phyloP scores from a whole-genome alignment of 257 asterid genomes.

The Eustoma russellianum region DNA sequence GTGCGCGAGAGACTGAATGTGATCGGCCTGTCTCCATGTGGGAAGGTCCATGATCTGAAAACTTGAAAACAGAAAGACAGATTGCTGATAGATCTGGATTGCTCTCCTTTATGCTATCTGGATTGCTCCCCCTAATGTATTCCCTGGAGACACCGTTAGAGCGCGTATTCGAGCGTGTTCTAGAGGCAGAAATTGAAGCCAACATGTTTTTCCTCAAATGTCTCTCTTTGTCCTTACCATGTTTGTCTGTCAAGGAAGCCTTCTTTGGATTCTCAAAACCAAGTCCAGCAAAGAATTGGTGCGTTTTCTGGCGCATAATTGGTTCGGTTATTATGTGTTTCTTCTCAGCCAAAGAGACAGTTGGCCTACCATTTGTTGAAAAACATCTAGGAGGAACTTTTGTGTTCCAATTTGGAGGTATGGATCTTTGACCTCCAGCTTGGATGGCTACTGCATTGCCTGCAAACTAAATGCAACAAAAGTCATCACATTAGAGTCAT shows the following conservation, averaged over 20 bases:
- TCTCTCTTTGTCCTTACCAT: slow-evolving; percentile 10
- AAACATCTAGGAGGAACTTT: slow-evolving; percentile 26
- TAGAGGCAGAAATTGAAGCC: slow-evolving; percentile 9
- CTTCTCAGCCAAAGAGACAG: slow-evolving; percentile 8
- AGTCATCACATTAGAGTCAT: too few species aligned
- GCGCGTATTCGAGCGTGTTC: background rate
- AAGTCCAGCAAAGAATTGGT: slow-evolving; percentile 8
- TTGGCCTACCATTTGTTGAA: slow-evolving; percentile 35
- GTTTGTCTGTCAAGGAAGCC: slow-evolving; percentile 7
- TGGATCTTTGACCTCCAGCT: slow-evolving; percentile 12
- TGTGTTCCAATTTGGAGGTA: slow-evolving; percentile 27
- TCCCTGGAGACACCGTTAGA: background rate
- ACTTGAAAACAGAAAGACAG: slow-evolving; percentile 8
- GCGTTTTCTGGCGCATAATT: slow-evolving; percentile 9
- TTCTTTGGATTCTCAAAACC: slow-evolving; percentile 20
- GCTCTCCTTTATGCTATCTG: too few species aligned
- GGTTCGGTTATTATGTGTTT: slow-evolving; percentile 17
- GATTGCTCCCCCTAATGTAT: slow-evolving; percentile 34
- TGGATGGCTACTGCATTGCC: slow-evolving; percentile 24
- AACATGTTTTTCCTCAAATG: slow-evolving; percentile 5
- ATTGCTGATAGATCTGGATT: background rate
- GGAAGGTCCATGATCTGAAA: too few species aligned
- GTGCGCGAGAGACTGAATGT: too few species aligned
- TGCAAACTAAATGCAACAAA: slow-evolving; percentile 37
- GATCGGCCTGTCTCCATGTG: too few species aligned